Evolutionary conservation across 2,329 filamentous ascomycete genomes (phyloP).

Genomic region (Aspergillus puulaauensis): DNA sequence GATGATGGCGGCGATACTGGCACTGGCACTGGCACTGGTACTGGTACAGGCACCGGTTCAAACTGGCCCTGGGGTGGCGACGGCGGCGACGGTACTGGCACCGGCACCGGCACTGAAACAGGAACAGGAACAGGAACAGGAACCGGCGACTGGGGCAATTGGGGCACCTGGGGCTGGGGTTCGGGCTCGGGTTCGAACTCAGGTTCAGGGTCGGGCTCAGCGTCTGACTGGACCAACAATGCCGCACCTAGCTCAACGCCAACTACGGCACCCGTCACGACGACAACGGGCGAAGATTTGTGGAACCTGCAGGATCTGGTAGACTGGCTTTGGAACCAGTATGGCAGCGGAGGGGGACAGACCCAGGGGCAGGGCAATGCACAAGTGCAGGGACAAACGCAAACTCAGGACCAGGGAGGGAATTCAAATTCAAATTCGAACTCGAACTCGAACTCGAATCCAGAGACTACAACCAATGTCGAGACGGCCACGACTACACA

Average conservation of each 20-base stretch:
- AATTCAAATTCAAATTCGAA: background rate
- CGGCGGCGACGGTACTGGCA: too few relatives aligned
- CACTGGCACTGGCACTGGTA: too few relatives aligned
- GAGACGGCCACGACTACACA: background rate
- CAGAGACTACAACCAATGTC: background rate
- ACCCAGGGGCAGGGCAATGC: background rate
- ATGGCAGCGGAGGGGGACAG: background rate
- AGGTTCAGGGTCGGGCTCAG: too few relatives aligned
- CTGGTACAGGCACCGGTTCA: too few relatives aligned
- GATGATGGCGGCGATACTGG: too few relatives aligned
- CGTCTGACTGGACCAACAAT: too few relatives aligned
- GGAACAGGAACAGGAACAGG: background rate
- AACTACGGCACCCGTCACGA: background rate
- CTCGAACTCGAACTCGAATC: background rate
- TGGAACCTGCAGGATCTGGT: slow-evolving; percentile 5
- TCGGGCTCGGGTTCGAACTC: background rate
- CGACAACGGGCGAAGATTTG: background rate
- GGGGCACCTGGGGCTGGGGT: background rate
- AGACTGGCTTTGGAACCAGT: slow-evolving; percentile 3
- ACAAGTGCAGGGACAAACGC: background rate
- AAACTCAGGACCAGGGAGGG: background rate
- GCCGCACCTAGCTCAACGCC: too few relatives aligned
- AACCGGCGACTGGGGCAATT: background rate
- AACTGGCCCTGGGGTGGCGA: too few relatives aligned
- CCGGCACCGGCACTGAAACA: background rate